Percentiles rank a stretch among this genome's conserved stretches.
Evolutionary conservation across 495 filamentous ascomycete species (phyloP).

Genomic region (Echria macrotheca): DNA sequence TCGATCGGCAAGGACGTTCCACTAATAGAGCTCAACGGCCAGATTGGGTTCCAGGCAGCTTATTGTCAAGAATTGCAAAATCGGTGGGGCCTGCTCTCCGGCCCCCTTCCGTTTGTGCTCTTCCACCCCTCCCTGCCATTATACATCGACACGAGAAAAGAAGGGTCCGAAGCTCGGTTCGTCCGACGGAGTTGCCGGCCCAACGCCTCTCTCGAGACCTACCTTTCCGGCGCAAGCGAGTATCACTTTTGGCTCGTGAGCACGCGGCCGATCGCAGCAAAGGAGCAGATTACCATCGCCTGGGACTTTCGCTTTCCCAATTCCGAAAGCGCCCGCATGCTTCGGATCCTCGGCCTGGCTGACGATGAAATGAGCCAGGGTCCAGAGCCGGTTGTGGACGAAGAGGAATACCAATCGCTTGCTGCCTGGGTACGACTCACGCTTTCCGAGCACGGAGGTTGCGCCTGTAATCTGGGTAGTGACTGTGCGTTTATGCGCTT

Average conservation of each 20-base stretch:
- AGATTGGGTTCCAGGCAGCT: constrained; percentile 70
- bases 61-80: constrained; percentile 70
- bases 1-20: constrained; percentile 58
- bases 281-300: constrained; percentile 51
- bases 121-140: constrained; percentile 78
- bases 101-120: constrained; percentile 80
- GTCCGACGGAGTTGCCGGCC: constrained; percentile 82
- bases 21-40: constrained; percentile 82
- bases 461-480: constrained; percentile 64
- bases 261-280: constrained; percentile 58
- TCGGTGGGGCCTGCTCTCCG: constrained; percentile 67
- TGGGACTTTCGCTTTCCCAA: constrained; percentile 52
- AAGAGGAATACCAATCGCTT: constrained; percentile 46
- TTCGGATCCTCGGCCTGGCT: constrained; percentile 46
- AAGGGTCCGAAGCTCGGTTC: constrained; percentile 80
- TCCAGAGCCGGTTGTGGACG: constrained; percentile 39
- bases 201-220: constrained; percentile 75
- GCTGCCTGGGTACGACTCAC: constrained; percentile 59
- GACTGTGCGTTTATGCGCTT: constrained; percentile 70
- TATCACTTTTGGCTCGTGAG: constrained; percentile 89
- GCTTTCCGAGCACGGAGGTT: constrained; percentile 81
- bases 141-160: constrained; percentile 82
- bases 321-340: constrained; percentile 35
- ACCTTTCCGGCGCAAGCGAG: constrained; percentile 65
- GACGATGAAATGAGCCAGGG: constrained; percentile 35